Evolutionary conservation across 495 filamentous ascomycete genomes (phyloP), one percentile per base, ranked within the genome.

Genomic region (Amphirosellinia nigrospora): DNA sequence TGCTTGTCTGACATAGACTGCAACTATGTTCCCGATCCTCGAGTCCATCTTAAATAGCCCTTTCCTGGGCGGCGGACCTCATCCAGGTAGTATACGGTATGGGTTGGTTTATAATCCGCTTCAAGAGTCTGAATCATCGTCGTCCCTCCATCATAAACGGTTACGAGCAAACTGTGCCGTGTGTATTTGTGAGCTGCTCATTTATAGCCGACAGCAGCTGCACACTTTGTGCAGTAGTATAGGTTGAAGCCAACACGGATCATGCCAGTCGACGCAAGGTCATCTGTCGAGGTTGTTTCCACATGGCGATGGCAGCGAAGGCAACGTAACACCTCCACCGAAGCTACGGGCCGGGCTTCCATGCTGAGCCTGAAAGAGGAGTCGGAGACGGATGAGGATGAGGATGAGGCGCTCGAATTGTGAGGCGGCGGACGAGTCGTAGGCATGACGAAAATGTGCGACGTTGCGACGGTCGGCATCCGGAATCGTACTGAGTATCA

Each of bases 141-240:
- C 26, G 45, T 56, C 28, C 30, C 5, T 21, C 23, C 41, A 53
- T 15, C n/a, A 36, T 50, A 10, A 52, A 21, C 21, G 38, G 9
- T 32, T 43, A 55, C 36, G 46, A 43, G 46, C 56, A 13, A 55
- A 15, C 19, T 6, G 48, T 64, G 41, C 34, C 26, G 23, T 46
- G 21, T 8, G 10, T 19, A 13, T 38, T 41, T 1, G 15, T 13
- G 50, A 21, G 8, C 13, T 6, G 23, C 69, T 92, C 89, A 92
- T 59, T 85, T 86, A 68, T 88, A 93, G 70, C 91, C 91, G 32
- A 92, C 89, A 76, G 91, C 88, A 62, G 85, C 85, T 23, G 91
- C 91, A 77, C 91, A 94, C 36, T 90, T 88, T 64, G 85, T 87
- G 81, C 91, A 94, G 76, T 94, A 94, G 79, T 93, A 94, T 63